These are phyloP conservation scores for Tetrahymena thermophila DNA, from an alignment of 73 alveolate genomes.

Conservation along the genomic window DNA sequence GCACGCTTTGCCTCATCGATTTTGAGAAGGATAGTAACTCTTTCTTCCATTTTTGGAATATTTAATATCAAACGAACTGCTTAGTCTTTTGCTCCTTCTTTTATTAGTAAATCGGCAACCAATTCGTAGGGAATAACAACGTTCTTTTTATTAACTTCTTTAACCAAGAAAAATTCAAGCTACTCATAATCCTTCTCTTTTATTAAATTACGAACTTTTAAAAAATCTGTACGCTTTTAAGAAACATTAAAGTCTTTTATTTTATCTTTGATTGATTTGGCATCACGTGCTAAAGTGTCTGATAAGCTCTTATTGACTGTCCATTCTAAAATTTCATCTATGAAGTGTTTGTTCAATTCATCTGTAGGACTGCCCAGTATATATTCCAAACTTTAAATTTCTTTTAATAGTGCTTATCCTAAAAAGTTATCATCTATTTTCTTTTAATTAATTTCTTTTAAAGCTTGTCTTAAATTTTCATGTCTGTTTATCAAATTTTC, in stretches of 20 bases:
- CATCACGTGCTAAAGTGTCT: not conserved
- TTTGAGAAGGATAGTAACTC: not conserved
- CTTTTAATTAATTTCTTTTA: not conserved
- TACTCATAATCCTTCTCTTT: not conserved
- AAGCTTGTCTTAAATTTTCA: not conserved
- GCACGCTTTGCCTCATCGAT: not conserved
- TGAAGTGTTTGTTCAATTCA: not conserved
- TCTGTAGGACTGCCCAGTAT: not conserved
- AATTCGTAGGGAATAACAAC: conserved; percentile 23
- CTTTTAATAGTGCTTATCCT: not conserved
- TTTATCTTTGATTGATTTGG: not conserved
- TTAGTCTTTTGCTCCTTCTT: conserved; percentile 24
- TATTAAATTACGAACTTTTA: not conserved
- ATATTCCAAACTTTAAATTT: not conserved
- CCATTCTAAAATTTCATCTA: not conserved
- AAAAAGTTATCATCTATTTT: not conserved
- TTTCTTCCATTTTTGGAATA: conserved; percentile 37
- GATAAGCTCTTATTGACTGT: not conserved
- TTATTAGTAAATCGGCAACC: conserved; percentile 35
- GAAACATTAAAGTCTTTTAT: not conserved
- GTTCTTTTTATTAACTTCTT: conserved; percentile 22
- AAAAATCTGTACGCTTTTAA: not conserved
- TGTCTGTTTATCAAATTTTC: not conserved
- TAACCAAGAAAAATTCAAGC: not conserved
- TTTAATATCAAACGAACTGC: conserved; percentile 28